These are phyloP conservation scores for Prunus mume DNA, from an alignment of 306 rosid genomes.

Conservation along the genomic window DNA sequence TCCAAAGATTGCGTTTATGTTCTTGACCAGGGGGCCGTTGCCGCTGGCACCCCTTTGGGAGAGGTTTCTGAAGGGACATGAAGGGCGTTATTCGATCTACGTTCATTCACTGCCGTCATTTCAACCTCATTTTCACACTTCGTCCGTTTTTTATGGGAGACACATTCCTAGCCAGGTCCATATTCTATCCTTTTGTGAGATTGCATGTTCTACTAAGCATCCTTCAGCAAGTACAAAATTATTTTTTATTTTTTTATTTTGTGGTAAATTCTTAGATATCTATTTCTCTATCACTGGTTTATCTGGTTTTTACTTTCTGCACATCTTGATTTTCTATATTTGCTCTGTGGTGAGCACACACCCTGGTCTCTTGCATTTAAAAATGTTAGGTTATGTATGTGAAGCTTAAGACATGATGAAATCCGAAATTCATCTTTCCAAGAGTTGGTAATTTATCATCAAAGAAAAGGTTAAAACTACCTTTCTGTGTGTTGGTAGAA, in stretches of 20 bases:
- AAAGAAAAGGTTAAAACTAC: neutral
- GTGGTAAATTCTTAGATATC: neutral
- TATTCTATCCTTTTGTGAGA: neutral
- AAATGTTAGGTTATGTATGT: neutral
- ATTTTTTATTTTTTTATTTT: neutral
- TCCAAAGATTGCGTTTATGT: slow-evolving; percentile 93
- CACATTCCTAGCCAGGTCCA: slow-evolving; percentile 94
- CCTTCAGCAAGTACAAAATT: neutral
- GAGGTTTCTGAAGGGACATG: slow-evolving; percentile 81
- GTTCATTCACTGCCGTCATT: slow-evolving; percentile 82
- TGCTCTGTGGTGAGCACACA: neutral
- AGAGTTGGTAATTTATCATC: neutral
- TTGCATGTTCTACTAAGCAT: neutral
- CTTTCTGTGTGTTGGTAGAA: neutral
- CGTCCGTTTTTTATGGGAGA: slow-evolving; percentile 65
- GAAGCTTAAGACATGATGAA: neutral
- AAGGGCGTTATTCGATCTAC: slow-evolving; percentile 58
- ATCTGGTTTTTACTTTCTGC: neutral
- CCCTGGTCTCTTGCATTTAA: neutral
- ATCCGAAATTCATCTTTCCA: neutral
- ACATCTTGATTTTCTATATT: neutral
- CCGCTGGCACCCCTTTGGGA: slow-evolving; percentile 95
- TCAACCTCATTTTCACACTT: slow-evolving; percentile 48
- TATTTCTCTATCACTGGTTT: neutral
- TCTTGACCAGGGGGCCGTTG: slow-evolving; percentile 89